phyloP scores from a whole-genome alignment of 177 flowering plant genomes.

The Vitis hybrid region DNA sequence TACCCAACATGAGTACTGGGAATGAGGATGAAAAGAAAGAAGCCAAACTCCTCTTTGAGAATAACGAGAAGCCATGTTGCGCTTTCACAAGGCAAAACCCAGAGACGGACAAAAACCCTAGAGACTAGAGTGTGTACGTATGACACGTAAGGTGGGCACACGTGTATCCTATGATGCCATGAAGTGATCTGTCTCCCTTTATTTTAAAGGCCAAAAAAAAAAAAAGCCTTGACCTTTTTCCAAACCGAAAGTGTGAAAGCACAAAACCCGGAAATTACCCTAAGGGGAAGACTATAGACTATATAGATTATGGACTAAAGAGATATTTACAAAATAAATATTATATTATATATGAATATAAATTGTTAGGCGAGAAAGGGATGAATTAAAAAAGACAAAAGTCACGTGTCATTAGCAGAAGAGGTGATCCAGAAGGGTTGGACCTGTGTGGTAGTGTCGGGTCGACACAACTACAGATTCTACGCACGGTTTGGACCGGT shows the following conservation, averaged over 20 bases:
- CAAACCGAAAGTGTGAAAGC: no score
- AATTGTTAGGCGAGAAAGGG: no score
- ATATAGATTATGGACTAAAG: no score
- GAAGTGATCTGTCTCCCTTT: not conserved
- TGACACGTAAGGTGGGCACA: not conserved
- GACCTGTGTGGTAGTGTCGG: not conserved
- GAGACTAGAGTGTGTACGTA: not conserved
- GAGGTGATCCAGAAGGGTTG: not conserved
- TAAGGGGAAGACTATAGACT: no score
- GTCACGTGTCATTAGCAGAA: not conserved
- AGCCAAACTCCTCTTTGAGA: not conserved
- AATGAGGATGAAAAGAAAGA: not conserved
- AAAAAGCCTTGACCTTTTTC: no score
- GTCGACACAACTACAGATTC: constrained; percentile 6
- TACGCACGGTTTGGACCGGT: not conserved
- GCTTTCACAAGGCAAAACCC: not conserved
- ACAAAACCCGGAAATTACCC: no score
- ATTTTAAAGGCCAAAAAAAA: no score
- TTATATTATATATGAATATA: no score
- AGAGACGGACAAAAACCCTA: not conserved
- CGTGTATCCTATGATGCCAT: constrained; percentile 16
- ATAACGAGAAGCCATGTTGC: not conserved
- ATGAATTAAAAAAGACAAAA: not conserved
- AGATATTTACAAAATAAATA: no score
- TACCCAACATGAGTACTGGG: not conserved